Conservation (phyloP, 352 stramenopile genomes). For the Globisporangium recalcitrans region DNA sequence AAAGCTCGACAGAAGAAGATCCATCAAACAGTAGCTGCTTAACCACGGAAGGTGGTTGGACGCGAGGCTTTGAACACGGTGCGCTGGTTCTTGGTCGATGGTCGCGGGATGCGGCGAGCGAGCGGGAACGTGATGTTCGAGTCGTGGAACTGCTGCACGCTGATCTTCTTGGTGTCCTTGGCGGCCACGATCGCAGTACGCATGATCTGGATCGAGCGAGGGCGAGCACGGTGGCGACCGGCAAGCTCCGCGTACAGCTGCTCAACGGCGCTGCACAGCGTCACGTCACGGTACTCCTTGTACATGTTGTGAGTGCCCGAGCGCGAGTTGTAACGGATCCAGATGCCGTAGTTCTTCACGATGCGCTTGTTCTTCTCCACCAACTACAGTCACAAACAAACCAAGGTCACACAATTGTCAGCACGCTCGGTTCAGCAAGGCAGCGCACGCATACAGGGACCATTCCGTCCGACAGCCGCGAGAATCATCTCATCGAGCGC, state of each 20-base stretch:
- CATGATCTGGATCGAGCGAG: slow-evolving; percentile 99
- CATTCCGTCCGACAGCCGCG: neutral
- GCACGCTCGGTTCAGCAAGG: neutral
- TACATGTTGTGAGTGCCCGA: slow-evolving; percentile 99
- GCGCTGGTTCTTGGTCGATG: slow-evolving; percentile 93
- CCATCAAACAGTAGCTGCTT: slow-evolving; percentile 38
- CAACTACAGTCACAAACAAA: slow-evolving; percentile 55
- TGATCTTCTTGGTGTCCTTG: slow-evolving; percentile 95
- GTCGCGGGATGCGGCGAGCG: slow-evolving; percentile 92
- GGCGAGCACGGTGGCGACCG: slow-evolving; percentile 94
- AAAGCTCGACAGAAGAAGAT: neutral
- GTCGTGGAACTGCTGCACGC: slow-evolving; percentile 97
- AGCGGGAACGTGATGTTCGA: slow-evolving; percentile 98
- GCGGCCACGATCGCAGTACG: slow-evolving; percentile 93
- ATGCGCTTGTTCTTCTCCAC: slow-evolving; percentile 97
- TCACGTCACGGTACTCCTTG: slow-evolving; percentile 99
- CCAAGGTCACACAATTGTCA: neutral
- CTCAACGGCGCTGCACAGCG: slow-evolving; percentile 95
- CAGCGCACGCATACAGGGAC: neutral
- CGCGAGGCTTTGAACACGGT: slow-evolving; percentile 95
- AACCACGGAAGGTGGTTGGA: slow-evolving; percentile 98
- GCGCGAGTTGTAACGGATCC: slow-evolving; percentile 99
- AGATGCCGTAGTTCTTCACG: slow-evolving; percentile 99
- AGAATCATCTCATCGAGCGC: neutral
- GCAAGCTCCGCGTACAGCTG: slow-evolving; percentile 99